These are phyloP conservation scores for Harringtonia aguacate DNA, from an alignment of 2,329 filamentous ascomycete species.

Conservation along the genomic window DNA sequence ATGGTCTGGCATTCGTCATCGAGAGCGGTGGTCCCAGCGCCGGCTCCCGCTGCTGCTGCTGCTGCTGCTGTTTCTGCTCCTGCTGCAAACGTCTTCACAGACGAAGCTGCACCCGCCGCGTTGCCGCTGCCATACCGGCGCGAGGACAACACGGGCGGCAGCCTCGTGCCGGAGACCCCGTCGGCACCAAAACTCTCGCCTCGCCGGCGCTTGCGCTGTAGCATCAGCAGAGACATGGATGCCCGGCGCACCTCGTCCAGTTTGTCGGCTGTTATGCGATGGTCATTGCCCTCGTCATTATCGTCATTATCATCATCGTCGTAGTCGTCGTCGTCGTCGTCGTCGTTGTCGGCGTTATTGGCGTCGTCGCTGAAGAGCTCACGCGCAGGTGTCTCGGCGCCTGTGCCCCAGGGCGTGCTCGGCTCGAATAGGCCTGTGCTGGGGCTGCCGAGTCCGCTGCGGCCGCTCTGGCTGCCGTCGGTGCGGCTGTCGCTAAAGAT, in stretches of 20 bases:
- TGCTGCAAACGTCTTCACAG: too few relatives aligned
- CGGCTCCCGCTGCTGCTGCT: constrained; percentile 3
- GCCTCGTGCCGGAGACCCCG: not conserved
- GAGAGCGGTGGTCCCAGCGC: constrained; percentile 15
- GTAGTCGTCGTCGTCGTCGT: not conserved
- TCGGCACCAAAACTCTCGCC: constrained; percentile 1
- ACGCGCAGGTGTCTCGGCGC: constrained; percentile 54
- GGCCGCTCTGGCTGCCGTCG: constrained; percentile 17
- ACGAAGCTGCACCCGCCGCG: constrained; percentile 19
- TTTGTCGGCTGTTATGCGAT: not conserved
- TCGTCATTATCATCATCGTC: not conserved
- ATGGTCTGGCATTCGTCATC: constrained; percentile 14
- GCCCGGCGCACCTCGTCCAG: constrained; percentile 11
- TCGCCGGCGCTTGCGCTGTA: constrained; percentile 7
- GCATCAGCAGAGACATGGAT: constrained; percentile 10
- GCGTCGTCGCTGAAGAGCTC: not conserved
- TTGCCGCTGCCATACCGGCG: constrained; percentile 20
- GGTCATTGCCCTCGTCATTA: not conserved
- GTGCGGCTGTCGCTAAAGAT: constrained; percentile 61
- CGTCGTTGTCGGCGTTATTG: not conserved
- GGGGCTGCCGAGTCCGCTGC: constrained; percentile 7
- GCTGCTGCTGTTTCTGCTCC: too few relatives aligned
- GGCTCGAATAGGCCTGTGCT: constrained; percentile 27
- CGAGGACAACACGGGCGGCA: not conserved
- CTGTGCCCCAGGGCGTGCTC: constrained; percentile 68